Evolutionary conservation across 2,329 filamentous ascomycete species (phyloP).

Genomic region (Cryphonectria japonica): DNA sequence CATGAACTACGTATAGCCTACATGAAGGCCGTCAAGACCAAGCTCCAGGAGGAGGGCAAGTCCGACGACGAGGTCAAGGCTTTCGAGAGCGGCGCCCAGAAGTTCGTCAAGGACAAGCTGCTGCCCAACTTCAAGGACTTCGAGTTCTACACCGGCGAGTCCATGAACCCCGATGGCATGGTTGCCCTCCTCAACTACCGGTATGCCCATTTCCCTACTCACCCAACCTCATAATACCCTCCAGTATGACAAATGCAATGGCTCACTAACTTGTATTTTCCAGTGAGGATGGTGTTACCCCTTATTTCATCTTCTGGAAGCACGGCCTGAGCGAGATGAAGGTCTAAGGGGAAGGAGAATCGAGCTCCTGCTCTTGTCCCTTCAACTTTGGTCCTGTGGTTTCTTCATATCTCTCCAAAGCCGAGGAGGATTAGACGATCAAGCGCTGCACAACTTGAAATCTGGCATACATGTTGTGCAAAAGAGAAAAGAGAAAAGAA

Average conservation of each 20-base stretch:
- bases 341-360: constrained; percentile 67
- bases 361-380: constrained; percentile 9
- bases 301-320: constrained; percentile 92
- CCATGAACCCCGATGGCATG: constrained; percentile 94
- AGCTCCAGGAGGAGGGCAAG: constrained; percentile 61
- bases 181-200: constrained; percentile 96
- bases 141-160: constrained; percentile 91
- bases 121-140: constrained; percentile 90
- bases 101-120: constrained; percentile 81
- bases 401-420: background rate
- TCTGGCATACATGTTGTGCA: constrained; percentile 22
- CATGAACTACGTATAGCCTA: constrained; percentile 57
- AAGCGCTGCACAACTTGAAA: constrained; percentile 22
- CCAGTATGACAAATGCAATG: background rate
- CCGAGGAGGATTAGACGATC: constrained; percentile 18
- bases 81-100: constrained; percentile 77
- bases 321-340: constrained; percentile 87
- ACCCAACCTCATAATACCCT: background rate
- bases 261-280: background rate
- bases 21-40: constrained; percentile 85
- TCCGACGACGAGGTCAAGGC: constrained; percentile 69
- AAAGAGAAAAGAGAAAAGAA: constrained; percentile 9
- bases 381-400: constrained; percentile 13
- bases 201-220: constrained; percentile 9
- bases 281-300: constrained; percentile 83